Conservation (phyloP, 129 eudicot species). For the Lactuca saligna region DNA sequence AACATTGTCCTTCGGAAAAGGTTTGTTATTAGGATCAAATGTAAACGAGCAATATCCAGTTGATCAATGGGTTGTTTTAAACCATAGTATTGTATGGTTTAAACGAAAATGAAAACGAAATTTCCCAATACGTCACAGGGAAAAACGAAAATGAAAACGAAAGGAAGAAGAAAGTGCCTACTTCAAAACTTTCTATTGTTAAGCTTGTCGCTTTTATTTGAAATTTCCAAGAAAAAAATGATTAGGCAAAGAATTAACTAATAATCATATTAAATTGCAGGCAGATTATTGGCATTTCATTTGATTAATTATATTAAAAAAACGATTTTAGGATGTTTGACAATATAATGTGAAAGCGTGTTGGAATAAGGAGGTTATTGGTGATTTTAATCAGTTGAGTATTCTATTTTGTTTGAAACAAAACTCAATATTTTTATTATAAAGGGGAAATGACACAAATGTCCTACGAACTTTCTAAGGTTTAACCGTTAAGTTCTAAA, state of each 20-base stretch:
- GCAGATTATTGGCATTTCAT: background rate
- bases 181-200: background rate
- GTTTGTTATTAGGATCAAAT: background rate
- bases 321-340: background rate
- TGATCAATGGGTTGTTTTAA: too few species aligned
- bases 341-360: background rate
- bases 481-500: too few species aligned
- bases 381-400: background rate
- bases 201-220: background rate
- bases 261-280: too few species aligned
- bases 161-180: background rate
- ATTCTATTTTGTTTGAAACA: too few species aligned
- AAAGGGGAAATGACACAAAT: too few species aligned
- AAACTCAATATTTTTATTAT: background rate
- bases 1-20: background rate
- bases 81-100: background rate
- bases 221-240: background rate
- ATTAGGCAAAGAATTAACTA: too few species aligned
- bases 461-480: too few species aligned
- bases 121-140: background rate
- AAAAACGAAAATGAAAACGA: background rate
- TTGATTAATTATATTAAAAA: too few species aligned
- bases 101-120: background rate
- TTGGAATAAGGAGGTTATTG: background rate
- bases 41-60: too few species aligned